Conservation (phyloP, 2,329 filamentous ascomycete species). For the Claviceps quebecensis region DNA sequence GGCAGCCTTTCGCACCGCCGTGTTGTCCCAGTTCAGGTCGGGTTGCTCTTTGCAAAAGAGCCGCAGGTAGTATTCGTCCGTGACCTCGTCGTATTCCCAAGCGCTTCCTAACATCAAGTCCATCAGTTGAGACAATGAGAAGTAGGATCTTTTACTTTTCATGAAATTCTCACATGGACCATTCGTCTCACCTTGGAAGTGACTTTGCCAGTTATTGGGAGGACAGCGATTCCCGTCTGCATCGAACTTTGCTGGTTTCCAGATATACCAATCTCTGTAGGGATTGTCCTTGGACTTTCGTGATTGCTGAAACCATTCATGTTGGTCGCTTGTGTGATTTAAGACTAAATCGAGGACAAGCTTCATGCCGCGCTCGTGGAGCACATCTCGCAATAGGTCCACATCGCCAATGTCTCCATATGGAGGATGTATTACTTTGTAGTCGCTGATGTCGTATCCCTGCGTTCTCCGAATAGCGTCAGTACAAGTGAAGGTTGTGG, state of each 20-base stretch:
- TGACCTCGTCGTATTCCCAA: constrained; percentile 36
- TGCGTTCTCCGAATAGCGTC: constrained; percentile 8
- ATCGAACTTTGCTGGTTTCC: constrained; percentile 45
- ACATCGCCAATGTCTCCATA: constrained; percentile 58
- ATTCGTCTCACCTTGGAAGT: constrained; percentile 21
- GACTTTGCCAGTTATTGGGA: constrained; percentile 43
- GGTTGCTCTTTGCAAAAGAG: constrained; percentile 60
- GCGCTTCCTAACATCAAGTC: constrained; percentile 15
- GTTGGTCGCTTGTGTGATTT: constrained; percentile 51
- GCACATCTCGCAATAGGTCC: constrained; percentile 44
- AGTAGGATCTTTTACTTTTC: background rate
- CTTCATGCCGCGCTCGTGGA: constrained; percentile 51
- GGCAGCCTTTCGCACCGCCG: constrained; percentile 47
- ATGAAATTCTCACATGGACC: background rate
- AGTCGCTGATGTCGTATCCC: constrained; percentile 60
- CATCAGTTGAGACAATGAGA: background rate
- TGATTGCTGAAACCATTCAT: constrained; percentile 44
- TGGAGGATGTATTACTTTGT: constrained; percentile 47
- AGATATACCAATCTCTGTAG: constrained; percentile 51
- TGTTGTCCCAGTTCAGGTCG: constrained; percentile 67
- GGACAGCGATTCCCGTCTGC: constrained; percentile 41
- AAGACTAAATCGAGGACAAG: constrained; percentile 60
- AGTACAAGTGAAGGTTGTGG: background rate
- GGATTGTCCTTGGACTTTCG: constrained; percentile 37
- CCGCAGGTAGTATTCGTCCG: constrained; percentile 45